Conservation (phyloP, 2,329 filamentous ascomycete genomes). For the Whalleya microplaca region DNA sequence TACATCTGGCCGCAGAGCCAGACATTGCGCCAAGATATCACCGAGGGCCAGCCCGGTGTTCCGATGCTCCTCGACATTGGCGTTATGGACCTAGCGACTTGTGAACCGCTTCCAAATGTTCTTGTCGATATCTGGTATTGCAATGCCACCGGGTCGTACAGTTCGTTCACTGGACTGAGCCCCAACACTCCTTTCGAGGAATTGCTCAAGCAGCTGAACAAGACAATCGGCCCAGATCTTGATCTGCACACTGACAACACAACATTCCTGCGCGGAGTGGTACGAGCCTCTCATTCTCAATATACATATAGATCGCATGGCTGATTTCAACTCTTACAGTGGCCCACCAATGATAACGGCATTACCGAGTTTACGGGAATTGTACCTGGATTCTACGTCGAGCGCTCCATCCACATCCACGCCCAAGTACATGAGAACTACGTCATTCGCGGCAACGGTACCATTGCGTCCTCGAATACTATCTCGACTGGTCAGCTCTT, state of each 20-base stretch:
- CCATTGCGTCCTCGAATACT: conserved; percentile 18
- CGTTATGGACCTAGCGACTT: conserved; percentile 38
- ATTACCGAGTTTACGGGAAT: conserved; percentile 33
- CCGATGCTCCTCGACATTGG: conserved; percentile 40
- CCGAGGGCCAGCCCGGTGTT: conserved; percentile 38
- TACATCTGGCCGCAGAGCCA: conserved; percentile 31
- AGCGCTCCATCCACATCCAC: conserved; percentile 30
- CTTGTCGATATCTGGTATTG: conserved; percentile 41
- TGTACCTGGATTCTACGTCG: conserved; percentile 30
- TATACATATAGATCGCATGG: background rate
- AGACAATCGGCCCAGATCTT: conserved; percentile 26
- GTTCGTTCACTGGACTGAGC: conserved; percentile 33
- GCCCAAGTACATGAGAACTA: conserved; percentile 23
- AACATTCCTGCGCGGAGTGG: conserved; percentile 34
- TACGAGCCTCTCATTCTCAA: background rate
- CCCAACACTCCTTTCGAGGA: conserved; percentile 36
- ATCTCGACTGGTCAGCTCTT: conserved; percentile 22
- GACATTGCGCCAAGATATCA: conserved; percentile 39
- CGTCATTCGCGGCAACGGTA: conserved; percentile 22
- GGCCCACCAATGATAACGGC: conserved; percentile 33
- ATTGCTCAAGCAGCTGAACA: conserved; percentile 36
- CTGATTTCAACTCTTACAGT: conserved; percentile 6
- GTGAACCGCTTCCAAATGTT: conserved; percentile 34
- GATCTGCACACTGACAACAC: conserved; percentile 36
- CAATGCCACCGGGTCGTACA: conserved; percentile 38